These are phyloP conservation scores for Fusarium chuoi DNA, from an alignment of 2,329 filamentous ascomycete genomes.

Conservation along the genomic window DNA sequence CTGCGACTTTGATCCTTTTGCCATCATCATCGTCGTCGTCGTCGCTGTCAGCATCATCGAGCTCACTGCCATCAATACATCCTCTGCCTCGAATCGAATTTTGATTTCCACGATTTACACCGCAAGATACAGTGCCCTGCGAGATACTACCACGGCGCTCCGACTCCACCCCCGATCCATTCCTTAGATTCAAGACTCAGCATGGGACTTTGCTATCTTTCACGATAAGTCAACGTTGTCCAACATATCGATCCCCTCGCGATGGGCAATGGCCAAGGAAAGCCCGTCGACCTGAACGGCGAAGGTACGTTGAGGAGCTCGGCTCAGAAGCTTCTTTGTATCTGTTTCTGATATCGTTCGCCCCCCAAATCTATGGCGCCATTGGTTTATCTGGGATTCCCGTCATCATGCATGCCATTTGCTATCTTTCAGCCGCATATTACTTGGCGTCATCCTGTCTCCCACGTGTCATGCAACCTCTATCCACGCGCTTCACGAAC, in stretches of 20 bases:
- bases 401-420: conserved; percentile 16
- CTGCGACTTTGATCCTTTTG: conserved; percentile 17
- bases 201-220: conserved; percentile 44
- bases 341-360: neutral
- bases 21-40: conserved; percentile 16
- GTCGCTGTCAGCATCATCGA: neutral
- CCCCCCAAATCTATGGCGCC: conserved; percentile 5
- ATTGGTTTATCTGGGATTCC: conserved; percentile 9
- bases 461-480: conserved; percentile 40
- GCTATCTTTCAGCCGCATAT: conserved; percentile 29
- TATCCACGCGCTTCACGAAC: conserved; percentile 4
- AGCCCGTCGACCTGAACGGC: conserved; percentile 90
- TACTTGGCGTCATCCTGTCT: conserved; percentile 34
- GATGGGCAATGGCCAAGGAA: conserved; percentile 97
- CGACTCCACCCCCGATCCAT: conserved; percentile 39
- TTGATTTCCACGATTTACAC: neutral
- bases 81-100: neutral
- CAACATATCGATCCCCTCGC: conserved; percentile 41
- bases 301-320: conserved; percentile 71
- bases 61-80: neutral
- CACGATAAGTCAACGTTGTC: conserved; percentile 46
- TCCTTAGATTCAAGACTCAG: conserved; percentile 41
- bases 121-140: conserved; percentile 33
- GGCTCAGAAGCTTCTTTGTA: neutral
- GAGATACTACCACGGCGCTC: conserved; percentile 37